Percentiles rank a stretch among this genome's conserved stretches.
Evolutionary conservation across 2,329 filamentous ascomycete species (phyloP).

Genomic region (Trichoderma breve): DNA sequence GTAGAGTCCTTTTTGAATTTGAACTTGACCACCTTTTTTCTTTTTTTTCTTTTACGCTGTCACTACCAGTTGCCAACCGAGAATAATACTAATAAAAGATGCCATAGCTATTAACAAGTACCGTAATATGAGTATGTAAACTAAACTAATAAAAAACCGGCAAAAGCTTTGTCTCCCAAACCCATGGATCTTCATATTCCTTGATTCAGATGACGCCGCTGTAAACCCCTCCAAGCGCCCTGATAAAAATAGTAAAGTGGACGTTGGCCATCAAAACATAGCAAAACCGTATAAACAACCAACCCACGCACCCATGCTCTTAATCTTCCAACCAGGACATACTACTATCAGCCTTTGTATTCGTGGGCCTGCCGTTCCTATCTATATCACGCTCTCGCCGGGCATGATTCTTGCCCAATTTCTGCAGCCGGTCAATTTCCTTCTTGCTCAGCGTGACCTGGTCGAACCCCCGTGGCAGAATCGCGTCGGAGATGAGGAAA

Average conservation of each 20-base stretch:
- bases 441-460: conserved; percentile 50
- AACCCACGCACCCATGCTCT: background rate
- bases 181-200: background rate
- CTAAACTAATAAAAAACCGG: background rate
- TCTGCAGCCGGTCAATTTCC: conserved; percentile 43
- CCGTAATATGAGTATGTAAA: background rate
- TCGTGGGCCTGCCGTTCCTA: conserved; percentile 37
- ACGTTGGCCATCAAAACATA: background rate
- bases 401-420: conserved; percentile 48
- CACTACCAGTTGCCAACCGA: background rate
- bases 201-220: background rate
- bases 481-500: conserved; percentile 44
- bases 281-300: background rate
- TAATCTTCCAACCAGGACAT: background rate
- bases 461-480: conserved; percentile 50
- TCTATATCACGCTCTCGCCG: conserved; percentile 48
- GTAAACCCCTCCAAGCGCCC: background rate
- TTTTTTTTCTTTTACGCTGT: background rate
- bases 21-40: background rate
- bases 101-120: background rate
- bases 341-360: conserved; percentile 30
- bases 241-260: background rate
- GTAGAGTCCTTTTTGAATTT: background rate
- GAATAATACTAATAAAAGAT: background rate
- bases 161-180: background rate